Conservation (phyloP, 805 yeast genomes). For the Naumovozyma baii region DNA sequence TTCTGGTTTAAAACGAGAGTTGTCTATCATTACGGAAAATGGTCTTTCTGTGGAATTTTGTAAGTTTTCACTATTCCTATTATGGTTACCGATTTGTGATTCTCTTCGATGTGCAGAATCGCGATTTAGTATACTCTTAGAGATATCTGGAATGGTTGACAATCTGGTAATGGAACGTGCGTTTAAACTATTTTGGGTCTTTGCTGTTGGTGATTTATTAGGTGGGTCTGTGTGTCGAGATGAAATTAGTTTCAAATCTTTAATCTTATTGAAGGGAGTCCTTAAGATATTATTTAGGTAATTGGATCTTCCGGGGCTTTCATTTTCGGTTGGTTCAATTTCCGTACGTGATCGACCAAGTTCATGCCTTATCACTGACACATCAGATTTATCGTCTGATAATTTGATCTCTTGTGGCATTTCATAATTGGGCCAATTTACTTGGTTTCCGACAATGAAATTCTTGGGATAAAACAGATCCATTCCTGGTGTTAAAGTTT, state of each 20-base stretch:
- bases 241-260: not conserved
- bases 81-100: not conserved
- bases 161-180: conserved; percentile 19
- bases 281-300: too few species aligned
- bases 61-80: not conserved
- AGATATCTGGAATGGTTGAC: conserved; percentile 26
- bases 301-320: not conserved
- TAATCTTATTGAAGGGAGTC: not conserved
- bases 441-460: not conserved
- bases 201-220: not conserved
- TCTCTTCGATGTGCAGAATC: not conserved
- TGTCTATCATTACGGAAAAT: conserved; percentile 1
- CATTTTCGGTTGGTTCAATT: not conserved
- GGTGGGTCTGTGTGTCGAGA: not conserved
- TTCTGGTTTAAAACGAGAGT: not conserved
- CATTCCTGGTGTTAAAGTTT: conserved; percentile 27
- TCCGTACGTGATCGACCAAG: conserved; percentile 4
- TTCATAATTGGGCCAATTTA: not conserved
- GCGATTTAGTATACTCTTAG: conserved; percentile 15
- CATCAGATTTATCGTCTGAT: conserved; percentile 15
- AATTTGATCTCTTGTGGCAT: not conserved
- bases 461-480: conserved; percentile 6
- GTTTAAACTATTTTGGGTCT: conserved; percentile 2
- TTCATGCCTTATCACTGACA: conserved; percentile 23
- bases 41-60: conserved; percentile 2